Percentiles rank a stretch among this genome's conserved stretches.
Evolutionary conservation across 1,139 yeast genomes (phyloP).

Genomic region (Candida neerlandica): DNA sequence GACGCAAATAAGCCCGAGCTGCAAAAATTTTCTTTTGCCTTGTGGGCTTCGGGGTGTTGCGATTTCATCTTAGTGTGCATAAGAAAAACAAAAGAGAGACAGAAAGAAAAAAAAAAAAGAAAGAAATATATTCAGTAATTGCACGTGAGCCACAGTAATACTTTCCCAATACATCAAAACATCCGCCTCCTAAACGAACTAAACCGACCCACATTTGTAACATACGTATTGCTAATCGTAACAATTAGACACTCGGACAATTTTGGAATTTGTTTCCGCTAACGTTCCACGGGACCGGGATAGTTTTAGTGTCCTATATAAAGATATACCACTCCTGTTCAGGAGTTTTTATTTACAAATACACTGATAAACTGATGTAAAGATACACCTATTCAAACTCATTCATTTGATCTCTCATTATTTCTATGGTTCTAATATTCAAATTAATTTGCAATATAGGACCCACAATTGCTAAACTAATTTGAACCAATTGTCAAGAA

Average conservation of each 20-base stretch:
- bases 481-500: not conserved
- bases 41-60: not conserved
- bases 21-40: not conserved
- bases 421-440: not conserved
- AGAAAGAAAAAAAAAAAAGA: slow-evolving; percentile 1
- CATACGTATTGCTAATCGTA: too few species aligned
- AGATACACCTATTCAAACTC: too few species aligned
- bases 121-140: slow-evolving; percentile 6
- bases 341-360: too few species aligned
- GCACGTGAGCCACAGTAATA: slow-evolving; percentile 7
- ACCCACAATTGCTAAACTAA: not conserved
- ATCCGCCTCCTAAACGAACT: too few species aligned
- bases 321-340: too few species aligned
- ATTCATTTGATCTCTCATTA: too few species aligned
- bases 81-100: not conserved
- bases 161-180: not conserved
- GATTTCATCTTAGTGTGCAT: not conserved
- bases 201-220: not conserved
- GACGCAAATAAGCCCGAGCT: not conserved
- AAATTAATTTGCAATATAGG: not conserved
- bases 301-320: too few species aligned
- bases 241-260: not conserved
- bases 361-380: too few species aligned
- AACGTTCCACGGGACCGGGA: too few species aligned
- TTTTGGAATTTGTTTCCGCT: too few species aligned